Conservation (phyloP, 805 yeast genomes). For the Blastobotrys terrestris region DNA sequence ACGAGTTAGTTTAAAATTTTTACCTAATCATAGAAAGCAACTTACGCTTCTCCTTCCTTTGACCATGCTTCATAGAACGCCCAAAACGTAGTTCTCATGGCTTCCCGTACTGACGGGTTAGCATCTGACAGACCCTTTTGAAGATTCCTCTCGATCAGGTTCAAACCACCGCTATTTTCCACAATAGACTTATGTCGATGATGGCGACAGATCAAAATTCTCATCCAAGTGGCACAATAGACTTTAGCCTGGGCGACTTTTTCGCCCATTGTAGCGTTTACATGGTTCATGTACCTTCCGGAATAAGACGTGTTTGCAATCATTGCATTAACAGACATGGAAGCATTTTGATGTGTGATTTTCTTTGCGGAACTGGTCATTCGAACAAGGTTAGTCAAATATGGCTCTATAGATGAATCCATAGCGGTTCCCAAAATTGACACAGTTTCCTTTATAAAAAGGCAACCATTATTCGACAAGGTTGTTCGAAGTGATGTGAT, state of each 20-base stretch:
- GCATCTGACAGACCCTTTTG: slow-evolving; percentile 68
- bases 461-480: slow-evolving; percentile 68
- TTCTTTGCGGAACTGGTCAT: slow-evolving; percentile 56
- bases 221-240: slow-evolving; percentile 65
- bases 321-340: slow-evolving; percentile 41
- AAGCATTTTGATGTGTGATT: slow-evolving; percentile 50
- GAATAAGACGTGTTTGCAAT: slow-evolving; percentile 50
- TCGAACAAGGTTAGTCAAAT: slow-evolving; percentile 44
- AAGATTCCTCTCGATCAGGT: slow-evolving; percentile 45
- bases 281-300: slow-evolving; percentile 44
- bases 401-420: slow-evolving; percentile 41
- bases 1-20: slow-evolving; percentile 8
- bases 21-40: background rate
- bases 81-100: slow-evolving; percentile 74
- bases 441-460: slow-evolving; percentile 57
- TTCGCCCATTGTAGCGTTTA: slow-evolving; percentile 51
- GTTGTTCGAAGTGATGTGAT: slow-evolving; percentile 77
- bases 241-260: slow-evolving; percentile 60
- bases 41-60: slow-evolving; percentile 36
- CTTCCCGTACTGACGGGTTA: slow-evolving; percentile 70
- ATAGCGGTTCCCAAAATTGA: slow-evolving; percentile 22
- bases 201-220: slow-evolving; percentile 45
- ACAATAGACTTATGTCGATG: slow-evolving; percentile 31
- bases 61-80: slow-evolving; percentile 51
- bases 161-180: slow-evolving; percentile 34